Percentiles rank a stretch among this genome's conserved stretches.
Evolutionary conservation across 306 rosid genomes (phyloP).

Genomic region (Glycine soja): DNA sequence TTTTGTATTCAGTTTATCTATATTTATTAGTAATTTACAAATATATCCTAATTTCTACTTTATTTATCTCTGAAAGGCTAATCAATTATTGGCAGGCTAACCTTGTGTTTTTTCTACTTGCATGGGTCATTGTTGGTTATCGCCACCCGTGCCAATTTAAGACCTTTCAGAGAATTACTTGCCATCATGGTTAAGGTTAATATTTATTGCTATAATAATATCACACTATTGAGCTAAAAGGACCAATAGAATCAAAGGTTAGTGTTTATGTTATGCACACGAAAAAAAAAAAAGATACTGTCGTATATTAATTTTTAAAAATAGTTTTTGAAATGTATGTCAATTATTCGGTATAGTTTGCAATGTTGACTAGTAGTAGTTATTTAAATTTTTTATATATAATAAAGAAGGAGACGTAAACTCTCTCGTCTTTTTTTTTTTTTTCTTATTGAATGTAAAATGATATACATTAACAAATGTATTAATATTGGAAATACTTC

Average conservation of each 20-base stretch:
- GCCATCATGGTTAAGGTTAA: neutral
- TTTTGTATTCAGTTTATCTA: neutral
- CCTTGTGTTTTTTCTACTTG: neutral
- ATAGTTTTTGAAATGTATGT: neutral
- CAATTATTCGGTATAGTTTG: neutral
- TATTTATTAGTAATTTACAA: neutral
- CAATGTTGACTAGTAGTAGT: neutral
- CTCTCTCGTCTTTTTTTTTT: no score
- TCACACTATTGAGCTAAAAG: neutral
- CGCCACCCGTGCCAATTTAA: neutral
- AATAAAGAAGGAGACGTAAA: neutral
- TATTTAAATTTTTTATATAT: neutral
- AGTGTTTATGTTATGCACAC: neutral
- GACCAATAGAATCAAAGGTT: conserved; percentile 9
- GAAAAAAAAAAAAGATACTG: neutral
- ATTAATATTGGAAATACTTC: no score
- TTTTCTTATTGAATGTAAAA: neutral
- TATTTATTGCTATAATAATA: neutral
- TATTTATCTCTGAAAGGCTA: neutral
- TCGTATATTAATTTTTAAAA: neutral
- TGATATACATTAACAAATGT: no score
- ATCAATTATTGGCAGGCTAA: neutral
- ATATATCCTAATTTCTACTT: neutral
- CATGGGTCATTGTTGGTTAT: neutral
- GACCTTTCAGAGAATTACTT: neutral